Evolutionary conservation across 306 rosid genomes (phyloP), one percentile per base, ranked within the genome.

Genomic region (Mimosa pudica): DNA sequence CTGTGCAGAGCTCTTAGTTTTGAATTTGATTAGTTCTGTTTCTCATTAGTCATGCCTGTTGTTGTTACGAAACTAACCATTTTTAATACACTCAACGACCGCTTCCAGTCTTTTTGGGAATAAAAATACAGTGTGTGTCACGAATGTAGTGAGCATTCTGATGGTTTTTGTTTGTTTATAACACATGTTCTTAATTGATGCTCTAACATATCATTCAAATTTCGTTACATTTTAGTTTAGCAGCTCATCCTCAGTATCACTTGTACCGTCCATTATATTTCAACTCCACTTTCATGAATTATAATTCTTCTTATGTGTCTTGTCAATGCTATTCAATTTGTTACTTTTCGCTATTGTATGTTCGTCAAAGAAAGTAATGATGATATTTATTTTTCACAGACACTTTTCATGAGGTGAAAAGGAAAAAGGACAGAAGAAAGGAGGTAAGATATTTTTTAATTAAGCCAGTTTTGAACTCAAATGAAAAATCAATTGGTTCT

Each of bases 401-500:
- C 81, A 64, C 93, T 49, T 89, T 86, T 81, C 94, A 85, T 54
- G 94, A 87, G 89, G 94, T 90, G 78, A 90, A 88, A 85, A 85
- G 94, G 78, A 90, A 88, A 71, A 91, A 85, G 49, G 92, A 85
- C 78, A 90, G 85, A 82, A 88, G 84, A 74, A 90, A 88, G 78
- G 94, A 90, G 92, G 94, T 88, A 84, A 85, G 79, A 68, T 33
- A 58, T 70, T 46, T 18, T 16, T 69, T 38, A 79, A 18, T 42
- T 12, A 16, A 78, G 47, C 51, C 69, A 14, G 61, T 69, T 24
- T 61, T 51, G 32, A 67, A 38, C 35, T 57, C 64, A 41, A 65
- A n/a, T 49, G 32, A 17, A 61, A 49, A 35, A 64, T 20, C 20
- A 20, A 48, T 72, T 49, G 16, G 54, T 63, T 79, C 35, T 49